Evolutionary conservation across 768 basidiomycete species (phyloP), one percentile per base, ranked within the genome.

Genomic region (Psilocybe azurescens): DNA sequence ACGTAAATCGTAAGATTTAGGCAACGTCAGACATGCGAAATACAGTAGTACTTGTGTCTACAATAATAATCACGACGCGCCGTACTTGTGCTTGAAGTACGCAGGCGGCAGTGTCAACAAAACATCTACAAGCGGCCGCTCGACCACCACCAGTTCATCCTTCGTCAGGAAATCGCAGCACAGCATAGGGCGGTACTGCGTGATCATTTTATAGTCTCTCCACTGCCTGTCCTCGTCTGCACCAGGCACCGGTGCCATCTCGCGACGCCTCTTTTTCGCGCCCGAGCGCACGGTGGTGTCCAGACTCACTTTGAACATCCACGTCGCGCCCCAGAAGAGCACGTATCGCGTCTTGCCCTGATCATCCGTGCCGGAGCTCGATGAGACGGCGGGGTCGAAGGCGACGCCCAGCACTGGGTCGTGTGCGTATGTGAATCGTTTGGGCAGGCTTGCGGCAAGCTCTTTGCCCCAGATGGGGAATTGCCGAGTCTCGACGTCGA

Each of bases 81-180:
- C 95, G 68, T 95, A 97, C 74, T 90, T 92, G 66, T 89, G 86
- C 73, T 87, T 91, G 81, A 91, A 94, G 78, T 90, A 99, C 3
- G 95, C 93, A 18, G 94, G 91, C 3, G 97, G 96, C 65, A 97
- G 73, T 24, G 86, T 89, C 16, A 86, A 85, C 18, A 95, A 80
- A 28, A 97, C 86, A 74, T 99, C 96, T 30, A 91, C 86, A 61
- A 95, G 77, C 4, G 96, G 96, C 57, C 95, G 83, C 75, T 99
- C 97, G 0, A 97, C 91, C 1, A 98, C 85, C n/a, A 95, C 83
- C 61, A 99, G 75, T 77, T 98, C 95, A 16, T 83, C 81, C 32
- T 83, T 78, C 3, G 32, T 14, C 14, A 32, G 69, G 70, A 92
- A 95, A 64, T 92, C 94, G 14, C 91, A 83, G 53, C 84, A 82